phyloP scores from a whole-genome alignment of 768 basidiomycete species.

The Cystoderma amianthinum region DNA sequence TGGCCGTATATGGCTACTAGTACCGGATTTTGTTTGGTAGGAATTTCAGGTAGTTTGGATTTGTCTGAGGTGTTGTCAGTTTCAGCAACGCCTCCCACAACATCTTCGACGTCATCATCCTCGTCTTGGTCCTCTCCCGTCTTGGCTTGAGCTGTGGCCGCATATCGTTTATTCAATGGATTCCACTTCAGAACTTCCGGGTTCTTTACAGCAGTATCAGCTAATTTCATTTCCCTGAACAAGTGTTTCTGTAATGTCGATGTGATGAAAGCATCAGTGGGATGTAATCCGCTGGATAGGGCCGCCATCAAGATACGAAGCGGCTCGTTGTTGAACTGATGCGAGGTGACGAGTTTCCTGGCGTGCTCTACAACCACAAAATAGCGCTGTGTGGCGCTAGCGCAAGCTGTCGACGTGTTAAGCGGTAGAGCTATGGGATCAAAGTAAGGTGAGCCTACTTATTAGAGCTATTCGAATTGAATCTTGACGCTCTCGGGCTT shows the following conservation, averaged over 20 bases:
- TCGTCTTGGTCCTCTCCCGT: constrained; percentile 28
- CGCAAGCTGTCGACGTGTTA: constrained; percentile 53
- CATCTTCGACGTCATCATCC: constrained; percentile 30
- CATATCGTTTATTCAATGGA: constrained; percentile 48
- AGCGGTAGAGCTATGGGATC: not conserved
- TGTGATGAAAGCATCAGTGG: constrained; percentile 72
- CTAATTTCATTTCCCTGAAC: constrained; percentile 70
- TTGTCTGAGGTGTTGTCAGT: constrained; percentile 6
- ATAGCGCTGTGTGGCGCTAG: constrained; percentile 50
- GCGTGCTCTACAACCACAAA: constrained; percentile 63
- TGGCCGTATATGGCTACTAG: constrained; percentile 75
- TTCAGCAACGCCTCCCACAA: constrained; percentile 16
- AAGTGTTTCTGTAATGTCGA: constrained; percentile 80
- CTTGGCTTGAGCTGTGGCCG: constrained; percentile 31
- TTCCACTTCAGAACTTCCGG: constrained; percentile 63
- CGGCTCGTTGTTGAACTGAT: constrained; percentile 88
- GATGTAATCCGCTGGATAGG: constrained; percentile 61
- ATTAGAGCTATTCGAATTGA: constrained; percentile 72
- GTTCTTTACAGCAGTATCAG: constrained; percentile 57
- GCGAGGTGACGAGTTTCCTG: constrained; percentile 62
- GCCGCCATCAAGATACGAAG: constrained; percentile 69
- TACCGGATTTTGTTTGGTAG: constrained; percentile 67
- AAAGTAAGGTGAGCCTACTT: constrained; percentile 36
- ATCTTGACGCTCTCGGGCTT: constrained; percentile 52
- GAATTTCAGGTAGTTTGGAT: constrained; percentile 28